Conservation (phyloP, 257 asterid species). For the Verbascum thapsus region DNA sequence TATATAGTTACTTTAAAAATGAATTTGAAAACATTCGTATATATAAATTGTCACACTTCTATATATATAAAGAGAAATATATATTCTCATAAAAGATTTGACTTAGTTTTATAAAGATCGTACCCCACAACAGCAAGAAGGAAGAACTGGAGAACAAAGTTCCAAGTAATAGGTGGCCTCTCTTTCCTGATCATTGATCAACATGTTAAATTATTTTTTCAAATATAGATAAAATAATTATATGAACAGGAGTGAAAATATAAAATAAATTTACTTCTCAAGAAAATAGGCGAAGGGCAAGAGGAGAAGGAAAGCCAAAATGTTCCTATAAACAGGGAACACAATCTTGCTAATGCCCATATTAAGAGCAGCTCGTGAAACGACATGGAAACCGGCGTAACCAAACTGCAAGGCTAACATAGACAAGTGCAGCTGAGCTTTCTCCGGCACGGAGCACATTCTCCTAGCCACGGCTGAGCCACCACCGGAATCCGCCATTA, state of each 20-base stretch:
- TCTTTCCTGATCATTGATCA: slow-evolving; percentile 61
- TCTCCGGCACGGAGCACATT: slow-evolving; percentile 64
- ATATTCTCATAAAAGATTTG: too few relatives aligned
- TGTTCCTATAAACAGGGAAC: slow-evolving; percentile 73
- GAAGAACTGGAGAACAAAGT: slow-evolving; percentile 62
- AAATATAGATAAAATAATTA: too few relatives aligned
- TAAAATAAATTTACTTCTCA: slow-evolving; percentile 64
- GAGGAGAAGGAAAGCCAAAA: slow-evolving; percentile 67
- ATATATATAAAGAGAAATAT: too few relatives aligned
- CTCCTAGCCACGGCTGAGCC: slow-evolving; percentile 38
- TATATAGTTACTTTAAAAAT: too few relatives aligned
- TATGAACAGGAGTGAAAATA: too few relatives aligned
- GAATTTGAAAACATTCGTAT: too few relatives aligned
- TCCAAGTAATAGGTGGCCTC: slow-evolving; percentile 66
- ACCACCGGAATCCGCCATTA: slow-evolving; percentile 57
- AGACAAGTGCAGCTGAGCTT: slow-evolving; percentile 63
- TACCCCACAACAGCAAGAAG: slow-evolving; percentile 84
- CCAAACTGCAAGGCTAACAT: slow-evolving; percentile 81
- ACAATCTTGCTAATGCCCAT: too few relatives aligned
- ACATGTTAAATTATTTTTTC: background rate
- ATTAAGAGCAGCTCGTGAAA: slow-evolving; percentile 72
- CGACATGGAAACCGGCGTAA: slow-evolving; percentile 81
- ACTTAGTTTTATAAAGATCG: too few relatives aligned
- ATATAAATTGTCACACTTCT: too few relatives aligned
- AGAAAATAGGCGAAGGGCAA: slow-evolving; percentile 78